Percentiles rank a stretch among this genome's conserved stretches.
These are phyloP conservation scores for Microdochium trichocladiopsis DNA, from an alignment of 2,329 filamentous ascomycete species.

Conservation along the genomic window DNA sequence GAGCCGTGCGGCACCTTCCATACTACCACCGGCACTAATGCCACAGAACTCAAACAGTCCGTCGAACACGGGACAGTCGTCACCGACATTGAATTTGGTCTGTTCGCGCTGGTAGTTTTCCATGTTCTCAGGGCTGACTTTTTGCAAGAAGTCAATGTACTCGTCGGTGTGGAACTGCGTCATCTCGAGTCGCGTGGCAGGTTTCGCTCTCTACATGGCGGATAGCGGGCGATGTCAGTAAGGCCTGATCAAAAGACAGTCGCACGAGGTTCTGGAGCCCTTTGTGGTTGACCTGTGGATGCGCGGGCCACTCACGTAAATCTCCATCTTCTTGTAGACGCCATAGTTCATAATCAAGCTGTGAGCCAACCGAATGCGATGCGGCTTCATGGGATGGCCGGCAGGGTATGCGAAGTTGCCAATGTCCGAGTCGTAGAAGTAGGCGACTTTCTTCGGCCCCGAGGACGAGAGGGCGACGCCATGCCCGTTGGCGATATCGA, in stretches of 20 bases:
- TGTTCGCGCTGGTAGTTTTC: slow-evolving; percentile 88
- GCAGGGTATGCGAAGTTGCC: slow-evolving; percentile 97
- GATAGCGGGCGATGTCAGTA: slow-evolving; percentile 6
- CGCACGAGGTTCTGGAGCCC: slow-evolving; percentile 52
- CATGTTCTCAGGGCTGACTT: slow-evolving; percentile 98
- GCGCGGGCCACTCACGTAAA: slow-evolving; percentile 61
- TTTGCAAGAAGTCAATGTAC: slow-evolving; percentile 91
- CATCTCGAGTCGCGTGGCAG: slow-evolving; percentile 83
- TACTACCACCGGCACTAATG: slow-evolving; percentile 86
- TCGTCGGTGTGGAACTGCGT: slow-evolving; percentile 91
- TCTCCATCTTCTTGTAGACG: slow-evolving; percentile 93
- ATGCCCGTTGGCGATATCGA: slow-evolving; percentile 48
- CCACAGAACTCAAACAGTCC: slow-evolving; percentile 96
- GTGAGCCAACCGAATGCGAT: slow-evolving; percentile 89
- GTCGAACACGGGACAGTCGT: slow-evolving; percentile 96
- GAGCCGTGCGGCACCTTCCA: slow-evolving; percentile 86
- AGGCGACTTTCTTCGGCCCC: slow-evolving; percentile 75
- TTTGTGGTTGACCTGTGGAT: slow-evolving; percentile 28
- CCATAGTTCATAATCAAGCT: slow-evolving; percentile 95
- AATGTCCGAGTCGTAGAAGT: slow-evolving; percentile 98
- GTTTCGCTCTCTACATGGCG: slow-evolving; percentile 62
- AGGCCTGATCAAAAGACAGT: background rate
- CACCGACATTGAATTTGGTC: slow-evolving; percentile 87
- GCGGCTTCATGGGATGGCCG: slow-evolving; percentile 98
- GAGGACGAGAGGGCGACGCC: slow-evolving; percentile 38